These are phyloP conservation scores for Corrigiola litoralis DNA, from an alignment of 179 eudicot species.

Conservation along the genomic window DNA sequence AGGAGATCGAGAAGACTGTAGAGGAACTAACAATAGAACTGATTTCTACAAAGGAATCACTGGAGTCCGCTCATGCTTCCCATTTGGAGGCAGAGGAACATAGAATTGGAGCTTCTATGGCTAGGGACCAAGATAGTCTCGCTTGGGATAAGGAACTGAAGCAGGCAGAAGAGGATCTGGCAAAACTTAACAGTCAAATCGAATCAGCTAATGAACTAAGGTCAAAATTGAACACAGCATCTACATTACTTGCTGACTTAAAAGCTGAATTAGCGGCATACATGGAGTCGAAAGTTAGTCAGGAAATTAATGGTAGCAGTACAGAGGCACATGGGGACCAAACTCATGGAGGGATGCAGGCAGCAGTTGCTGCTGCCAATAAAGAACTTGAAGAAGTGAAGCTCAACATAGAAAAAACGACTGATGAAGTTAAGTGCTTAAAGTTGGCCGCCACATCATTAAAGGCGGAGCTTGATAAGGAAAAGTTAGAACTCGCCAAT, in stretches of 20 bases:
- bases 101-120: slow-evolving; percentile 65
- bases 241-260: slow-evolving; percentile 45
- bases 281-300: slow-evolving; percentile 54
- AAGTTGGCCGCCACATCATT: slow-evolving; percentile 59
- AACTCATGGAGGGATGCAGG: slow-evolving; percentile 46
- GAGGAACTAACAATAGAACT: slow-evolving; percentile 81
- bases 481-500: slow-evolving; percentile 45
- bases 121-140: slow-evolving; percentile 54
- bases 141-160: slow-evolving; percentile 77
- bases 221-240: slow-evolving; percentile 53
- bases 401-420: slow-evolving; percentile 59
- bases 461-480: slow-evolving; percentile 60
- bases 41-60: slow-evolving; percentile 62
- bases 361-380: slow-evolving; percentile 42
- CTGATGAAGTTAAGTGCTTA: slow-evolving; percentile 54
- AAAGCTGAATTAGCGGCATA: slow-evolving; percentile 76
- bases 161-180: slow-evolving; percentile 71
- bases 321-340: slow-evolving; percentile 23
- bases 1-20: slow-evolving; percentile 69
- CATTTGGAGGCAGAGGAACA: slow-evolving; percentile 86
- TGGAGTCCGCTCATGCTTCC: slow-evolving; percentile 71
- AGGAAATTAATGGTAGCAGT: slow-evolving; percentile 29
- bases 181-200: slow-evolving; percentile 51
- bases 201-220: slow-evolving; percentile 58
- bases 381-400: slow-evolving; percentile 80